phyloP scores from a whole-genome alignment of 139 green algal genomes.

The Monoraphidium neglectum region DNA sequence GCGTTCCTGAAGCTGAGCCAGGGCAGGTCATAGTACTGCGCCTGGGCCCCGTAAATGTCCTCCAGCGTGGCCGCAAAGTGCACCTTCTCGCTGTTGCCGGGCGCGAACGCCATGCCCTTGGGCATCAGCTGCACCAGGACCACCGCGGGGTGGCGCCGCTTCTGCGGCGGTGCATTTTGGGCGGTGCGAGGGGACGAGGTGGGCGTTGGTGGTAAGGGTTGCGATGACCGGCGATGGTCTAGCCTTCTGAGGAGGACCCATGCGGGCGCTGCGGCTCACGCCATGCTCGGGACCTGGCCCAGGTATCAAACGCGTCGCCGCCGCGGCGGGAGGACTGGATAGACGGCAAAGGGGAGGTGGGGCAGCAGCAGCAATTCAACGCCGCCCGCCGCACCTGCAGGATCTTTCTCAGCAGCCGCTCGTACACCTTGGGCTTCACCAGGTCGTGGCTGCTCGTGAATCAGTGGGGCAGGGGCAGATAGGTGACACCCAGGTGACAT shows the following conservation, averaged over 20 bases:
- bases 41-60: constrained; percentile 34
- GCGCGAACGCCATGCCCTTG: constrained; percentile 32
- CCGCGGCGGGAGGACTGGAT: no score
- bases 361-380: no score
- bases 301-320: no score
- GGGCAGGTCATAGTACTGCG: constrained; percentile 49
- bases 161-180: neutral
- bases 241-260: no score
- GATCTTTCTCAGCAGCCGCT: constrained; percentile 28
- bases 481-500: neutral
- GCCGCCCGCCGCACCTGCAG: no score
- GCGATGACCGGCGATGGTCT: no score
- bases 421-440: constrained; percentile 35
- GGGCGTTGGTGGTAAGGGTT: no score
- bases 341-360: no score
- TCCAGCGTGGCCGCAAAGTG: constrained; percentile 31
- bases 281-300: no score
- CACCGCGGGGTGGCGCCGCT: constrained; percentile 21
- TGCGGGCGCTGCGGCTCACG: no score
- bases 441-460: constrained; percentile 23
- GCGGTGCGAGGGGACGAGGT: no score
- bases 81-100: constrained; percentile 22
- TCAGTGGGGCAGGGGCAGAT: neutral
- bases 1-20: constrained; percentile 41
- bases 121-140: constrained; percentile 35